Conservation (phyloP, 305 asterid genomes). For the Caryopteris hybrid region DNA sequence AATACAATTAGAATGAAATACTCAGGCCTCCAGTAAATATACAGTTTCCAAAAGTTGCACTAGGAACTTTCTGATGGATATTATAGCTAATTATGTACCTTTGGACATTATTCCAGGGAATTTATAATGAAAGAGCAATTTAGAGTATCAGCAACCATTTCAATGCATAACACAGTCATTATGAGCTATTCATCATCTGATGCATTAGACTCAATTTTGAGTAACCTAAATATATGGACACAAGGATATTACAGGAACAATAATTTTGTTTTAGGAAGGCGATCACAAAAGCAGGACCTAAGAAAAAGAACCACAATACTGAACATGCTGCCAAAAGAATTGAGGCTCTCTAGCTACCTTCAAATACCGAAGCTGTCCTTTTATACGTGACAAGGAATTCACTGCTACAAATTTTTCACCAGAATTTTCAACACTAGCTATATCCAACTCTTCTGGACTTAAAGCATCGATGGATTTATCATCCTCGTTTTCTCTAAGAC, state of each 20-base stretch:
- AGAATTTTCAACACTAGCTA: conserved; percentile 77
- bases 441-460: conserved; percentile 72
- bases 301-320: conserved; percentile 10
- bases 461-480: conserved; percentile 84
- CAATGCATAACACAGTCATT: neutral
- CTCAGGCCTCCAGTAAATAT: conserved; percentile 1
- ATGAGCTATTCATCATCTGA: neutral
- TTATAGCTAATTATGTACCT: neutral
- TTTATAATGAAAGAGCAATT: neutral
- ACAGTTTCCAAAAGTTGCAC: neutral
- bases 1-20: neutral
- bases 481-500: conserved; percentile 68
- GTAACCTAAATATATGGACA: neutral
- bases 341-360: conserved; percentile 45
- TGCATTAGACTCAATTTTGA: neutral
- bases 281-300: conserved; percentile 11
- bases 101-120: neutral
- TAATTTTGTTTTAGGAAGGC: conserved; percentile 3
- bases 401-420: conserved; percentile 81
- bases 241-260: neutral
- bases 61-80: neutral
- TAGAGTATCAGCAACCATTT: neutral
- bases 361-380: conserved; percentile 96
- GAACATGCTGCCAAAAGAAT: conserved; percentile 5
- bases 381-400: conserved; percentile 69